A percentile compares a stretch with the other conserved stretches of the same genome.
phyloP scores from a whole-genome alignment of 2,329 filamentous ascomycete genomes.

The Salinomyces thailandicus region DNA sequence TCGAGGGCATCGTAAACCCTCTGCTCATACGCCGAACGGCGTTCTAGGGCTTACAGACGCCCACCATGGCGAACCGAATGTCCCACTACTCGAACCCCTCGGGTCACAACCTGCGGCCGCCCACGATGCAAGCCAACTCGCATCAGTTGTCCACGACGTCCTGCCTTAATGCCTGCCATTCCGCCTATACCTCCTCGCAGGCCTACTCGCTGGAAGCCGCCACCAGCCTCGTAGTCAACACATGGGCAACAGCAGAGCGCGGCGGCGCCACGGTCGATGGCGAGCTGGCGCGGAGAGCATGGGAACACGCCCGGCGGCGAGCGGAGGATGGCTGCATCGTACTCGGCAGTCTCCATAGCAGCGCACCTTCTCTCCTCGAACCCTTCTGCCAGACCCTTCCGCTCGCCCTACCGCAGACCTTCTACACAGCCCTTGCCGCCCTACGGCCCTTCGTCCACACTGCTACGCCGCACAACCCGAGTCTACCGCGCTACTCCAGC shows the following conservation, averaged over 20 bases:
- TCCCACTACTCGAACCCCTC: conserved; percentile 54
- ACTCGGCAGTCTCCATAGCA: conserved; percentile 78
- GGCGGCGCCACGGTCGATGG: conserved; percentile 70
- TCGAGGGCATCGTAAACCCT: background rate
- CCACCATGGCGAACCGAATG: conserved; percentile 50
- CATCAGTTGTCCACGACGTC: conserved; percentile 86
- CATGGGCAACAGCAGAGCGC: conserved; percentile 75
- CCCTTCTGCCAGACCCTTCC: conserved; percentile 77
- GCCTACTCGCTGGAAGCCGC: conserved; percentile 83
- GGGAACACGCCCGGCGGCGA: conserved; percentile 90
- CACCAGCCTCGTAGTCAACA: conserved; percentile 88
- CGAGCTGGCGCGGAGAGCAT: conserved; percentile 67
- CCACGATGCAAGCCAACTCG: conserved; percentile 43
- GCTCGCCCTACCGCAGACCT: conserved; percentile 60
- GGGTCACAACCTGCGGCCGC: conserved; percentile 44
- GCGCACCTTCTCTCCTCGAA: conserved; percentile 70
- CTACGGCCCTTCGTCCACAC: conserved; percentile 78
- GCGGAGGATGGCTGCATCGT: conserved; percentile 93
- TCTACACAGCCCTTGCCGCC: conserved; percentile 70
- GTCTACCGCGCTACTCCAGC: conserved; percentile 66
- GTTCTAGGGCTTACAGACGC: no score
- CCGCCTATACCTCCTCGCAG: conserved; percentile 69
- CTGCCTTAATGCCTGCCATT: conserved; percentile 83
- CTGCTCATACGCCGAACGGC: no score
- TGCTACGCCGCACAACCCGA: conserved; percentile 83